Conservation (phyloP, 495 filamentous ascomycete species). For the Aspergillus sparsus region DNA sequence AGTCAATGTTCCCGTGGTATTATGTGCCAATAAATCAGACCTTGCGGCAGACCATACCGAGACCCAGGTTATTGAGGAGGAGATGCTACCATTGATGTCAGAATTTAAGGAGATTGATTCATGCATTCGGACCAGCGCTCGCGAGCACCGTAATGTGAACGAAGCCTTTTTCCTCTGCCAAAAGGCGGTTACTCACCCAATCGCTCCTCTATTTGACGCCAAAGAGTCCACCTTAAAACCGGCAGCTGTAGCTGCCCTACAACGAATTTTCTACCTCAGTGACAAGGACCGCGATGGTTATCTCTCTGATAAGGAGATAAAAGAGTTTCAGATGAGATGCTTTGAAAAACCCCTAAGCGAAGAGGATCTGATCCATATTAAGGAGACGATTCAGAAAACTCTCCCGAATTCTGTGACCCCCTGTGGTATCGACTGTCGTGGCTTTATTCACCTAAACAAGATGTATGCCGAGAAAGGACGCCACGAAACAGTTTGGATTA, state of each 20-base stretch:
- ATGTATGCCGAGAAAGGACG: slow-evolving; percentile 95
- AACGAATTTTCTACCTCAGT: slow-evolving; percentile 89
- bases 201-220: slow-evolving; percentile 93
- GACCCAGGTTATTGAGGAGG: slow-evolving; percentile 83
- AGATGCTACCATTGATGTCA: slow-evolving; percentile 97
- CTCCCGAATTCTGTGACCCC: slow-evolving; percentile 63
- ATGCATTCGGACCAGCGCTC: slow-evolving; percentile 91
- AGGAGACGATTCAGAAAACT: slow-evolving; percentile 71
- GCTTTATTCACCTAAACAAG: slow-evolving; percentile 89
- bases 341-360: slow-evolving; percentile 80
- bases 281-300: slow-evolving; percentile 97
- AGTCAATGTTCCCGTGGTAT: slow-evolving; percentile 95
- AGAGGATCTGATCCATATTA: slow-evolving; percentile 86
- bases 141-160: slow-evolving; percentile 93
- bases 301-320: slow-evolving; percentile 84
- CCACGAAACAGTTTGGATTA: slow-evolving; percentile 98
- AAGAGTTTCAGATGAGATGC: slow-evolving; percentile 85
- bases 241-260: slow-evolving; percentile 79
- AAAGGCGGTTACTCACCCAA: slow-evolving; percentile 97
- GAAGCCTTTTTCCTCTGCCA: slow-evolving; percentile 97
- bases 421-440: slow-evolving; percentile 73
- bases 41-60: slow-evolving; percentile 68
- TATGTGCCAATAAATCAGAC: slow-evolving; percentile 97
- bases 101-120: slow-evolving; percentile 99
- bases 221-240: slow-evolving; percentile 90